Evolutionary conservation across 2,329 filamentous ascomycete genomes (phyloP).

Genomic region (Cercospora nicotianae): DNA sequence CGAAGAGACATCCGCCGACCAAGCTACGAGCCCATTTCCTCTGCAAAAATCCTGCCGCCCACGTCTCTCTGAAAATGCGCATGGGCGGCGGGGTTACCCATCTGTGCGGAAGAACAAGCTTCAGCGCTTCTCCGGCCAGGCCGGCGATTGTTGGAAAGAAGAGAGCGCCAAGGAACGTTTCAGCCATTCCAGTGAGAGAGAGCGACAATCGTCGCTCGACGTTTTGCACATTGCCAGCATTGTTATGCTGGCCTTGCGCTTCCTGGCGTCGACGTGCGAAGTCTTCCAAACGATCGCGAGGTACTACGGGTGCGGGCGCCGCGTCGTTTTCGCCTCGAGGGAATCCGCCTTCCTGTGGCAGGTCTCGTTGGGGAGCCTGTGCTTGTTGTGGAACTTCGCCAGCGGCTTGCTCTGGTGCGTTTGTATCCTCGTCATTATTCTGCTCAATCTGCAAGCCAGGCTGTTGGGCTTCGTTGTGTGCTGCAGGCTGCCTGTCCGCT

Average conservation of each 20-base stretch:
- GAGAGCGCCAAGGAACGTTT: constrained; percentile 66
- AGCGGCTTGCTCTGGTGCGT: neutral
- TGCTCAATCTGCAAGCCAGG: neutral
- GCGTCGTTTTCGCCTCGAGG: constrained; percentile 7
- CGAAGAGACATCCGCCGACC: constrained; percentile 82
- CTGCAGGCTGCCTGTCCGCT: constrained; percentile 31
- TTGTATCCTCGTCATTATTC: neutral
- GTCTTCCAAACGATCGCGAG: neutral
- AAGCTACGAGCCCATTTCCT: constrained; percentile 86
- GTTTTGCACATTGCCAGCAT: neutral
- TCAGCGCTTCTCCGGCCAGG: constrained; percentile 73
- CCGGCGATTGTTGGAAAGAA: constrained; percentile 81
- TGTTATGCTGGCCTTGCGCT: constrained; percentile 19
- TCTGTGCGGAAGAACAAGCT: constrained; percentile 63
- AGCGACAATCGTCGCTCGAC: constrained; percentile 48
- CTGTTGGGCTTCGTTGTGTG: constrained; percentile 7
- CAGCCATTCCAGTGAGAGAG: constrained; percentile 56
- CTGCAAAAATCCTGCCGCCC: constrained; percentile 60
- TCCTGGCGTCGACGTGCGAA: neutral
- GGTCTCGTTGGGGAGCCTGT: constrained; percentile 3
- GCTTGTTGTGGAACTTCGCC: neutral
- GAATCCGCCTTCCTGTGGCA: constrained; percentile 8
- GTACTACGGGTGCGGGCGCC: constrained; percentile 9
- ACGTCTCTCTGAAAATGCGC: neutral
- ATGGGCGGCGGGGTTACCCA: constrained; percentile 58